A percentile compares a stretch with the other conserved stretches of the same genome.
Evolutionary conservation across 306 rosid species (phyloP).

Genomic region (Begonia peltatifolia): DNA sequence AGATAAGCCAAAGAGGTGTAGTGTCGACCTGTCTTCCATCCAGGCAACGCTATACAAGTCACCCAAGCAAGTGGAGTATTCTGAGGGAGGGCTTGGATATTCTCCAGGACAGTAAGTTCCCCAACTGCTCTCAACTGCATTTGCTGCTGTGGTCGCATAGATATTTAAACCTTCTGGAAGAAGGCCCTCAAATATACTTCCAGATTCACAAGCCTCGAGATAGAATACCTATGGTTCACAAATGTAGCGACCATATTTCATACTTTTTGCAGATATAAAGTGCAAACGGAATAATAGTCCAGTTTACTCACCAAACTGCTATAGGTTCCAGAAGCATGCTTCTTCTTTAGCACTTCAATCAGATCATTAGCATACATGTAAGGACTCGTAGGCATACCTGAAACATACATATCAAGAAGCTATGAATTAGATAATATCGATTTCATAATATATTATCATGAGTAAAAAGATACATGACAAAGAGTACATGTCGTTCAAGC

Average conservation of each 20-base stretch:
- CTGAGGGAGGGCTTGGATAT: conserved; percentile 68
- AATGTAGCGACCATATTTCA: conserved; percentile 5
- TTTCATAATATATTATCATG: background rate
- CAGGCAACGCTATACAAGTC: conserved; percentile 90
- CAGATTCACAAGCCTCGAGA: conserved; percentile 94
- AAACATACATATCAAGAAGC: background rate
- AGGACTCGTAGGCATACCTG: conserved; percentile 79
- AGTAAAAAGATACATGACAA: no score
- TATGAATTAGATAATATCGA: background rate
- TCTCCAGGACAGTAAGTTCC: conserved; percentile 93
- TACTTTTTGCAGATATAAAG: conserved; percentile 3
- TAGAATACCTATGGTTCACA: conserved; percentile 54
- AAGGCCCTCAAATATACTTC: conserved; percentile 91
- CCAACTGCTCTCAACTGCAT: conserved; percentile 92
- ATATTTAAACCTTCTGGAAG: conserved; percentile 71
- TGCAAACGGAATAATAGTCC: conserved; percentile 9
- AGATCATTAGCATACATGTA: conserved; percentile 53
- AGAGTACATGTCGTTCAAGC: no score
- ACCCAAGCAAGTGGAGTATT: conserved; percentile 75
- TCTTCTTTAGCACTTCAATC: conserved; percentile 55
- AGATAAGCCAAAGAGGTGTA: background rate
- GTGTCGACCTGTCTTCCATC: conserved; percentile 87
- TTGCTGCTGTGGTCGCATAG: conserved; percentile 81
- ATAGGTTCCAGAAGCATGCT: conserved; percentile 71
- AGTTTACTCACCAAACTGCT: conserved; percentile 44